phyloP scores from a whole-genome alignment of 2,329 filamentous ascomycete species.

The Colletotrichum melonis region DNA sequence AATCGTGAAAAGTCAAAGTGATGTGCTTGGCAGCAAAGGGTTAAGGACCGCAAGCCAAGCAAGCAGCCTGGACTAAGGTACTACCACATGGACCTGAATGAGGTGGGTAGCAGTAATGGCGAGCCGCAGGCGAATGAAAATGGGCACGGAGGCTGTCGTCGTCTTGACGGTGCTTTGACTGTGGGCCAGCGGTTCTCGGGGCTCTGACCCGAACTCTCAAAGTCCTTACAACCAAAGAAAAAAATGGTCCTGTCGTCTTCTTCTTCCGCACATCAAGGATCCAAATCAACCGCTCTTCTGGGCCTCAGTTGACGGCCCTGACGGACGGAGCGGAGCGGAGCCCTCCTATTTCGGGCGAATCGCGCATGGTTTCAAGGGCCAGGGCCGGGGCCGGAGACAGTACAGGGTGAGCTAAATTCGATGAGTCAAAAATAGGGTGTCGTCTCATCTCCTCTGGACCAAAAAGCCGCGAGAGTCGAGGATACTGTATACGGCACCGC shows the following conservation, averaged over 20 bases:
- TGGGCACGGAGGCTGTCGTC: background rate
- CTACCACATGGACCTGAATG: background rate
- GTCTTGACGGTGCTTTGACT: slow-evolving; percentile 4
- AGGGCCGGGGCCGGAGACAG: slow-evolving; percentile 32
- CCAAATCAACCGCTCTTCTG: background rate
- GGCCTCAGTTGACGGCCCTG: slow-evolving; percentile 4
- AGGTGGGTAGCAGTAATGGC: slow-evolving; percentile 17
- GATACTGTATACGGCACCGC: background rate
- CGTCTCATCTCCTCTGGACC: slow-evolving; percentile 11
- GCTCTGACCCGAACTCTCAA: slow-evolving; percentile 14
- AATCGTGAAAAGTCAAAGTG: background rate
- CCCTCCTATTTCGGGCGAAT: slow-evolving; percentile 34
- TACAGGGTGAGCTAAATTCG: slow-evolving; percentile 13
- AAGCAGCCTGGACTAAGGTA: background rate
- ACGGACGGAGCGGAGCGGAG: slow-evolving; percentile 33
- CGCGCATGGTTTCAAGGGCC: slow-evolving; percentile 28
- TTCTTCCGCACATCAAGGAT: background rate
- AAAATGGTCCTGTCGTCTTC: background rate
- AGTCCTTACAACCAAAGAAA: background rate
- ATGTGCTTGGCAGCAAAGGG: background rate
- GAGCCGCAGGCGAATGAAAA: background rate
- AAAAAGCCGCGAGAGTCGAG: background rate
- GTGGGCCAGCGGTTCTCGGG: slow-evolving; percentile 16
- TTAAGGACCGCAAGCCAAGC: background rate
- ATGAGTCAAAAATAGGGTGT: slow-evolving; percentile 32